Base-by-base conservation (phyloP, 2,329 filamentous ascomycete species). In the Lecanicillium sp. region DNA sequence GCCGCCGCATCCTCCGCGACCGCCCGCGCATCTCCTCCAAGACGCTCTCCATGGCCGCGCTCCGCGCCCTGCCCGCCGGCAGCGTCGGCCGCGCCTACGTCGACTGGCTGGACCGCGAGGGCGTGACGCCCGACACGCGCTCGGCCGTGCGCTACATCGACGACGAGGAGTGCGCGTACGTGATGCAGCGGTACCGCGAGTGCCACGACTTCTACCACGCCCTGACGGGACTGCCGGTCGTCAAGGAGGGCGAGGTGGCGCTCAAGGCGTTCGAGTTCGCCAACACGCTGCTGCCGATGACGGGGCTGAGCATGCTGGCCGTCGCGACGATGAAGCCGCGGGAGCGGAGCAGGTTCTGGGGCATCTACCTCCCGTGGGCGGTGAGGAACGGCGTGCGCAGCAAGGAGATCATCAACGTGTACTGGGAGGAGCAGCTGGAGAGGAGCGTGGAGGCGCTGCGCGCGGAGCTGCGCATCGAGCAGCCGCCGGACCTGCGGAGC, bases 131-230 rank as follows among this genome's bases (percentile, higher is more conserved):
- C 1, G 93, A 98, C 66, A 95, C 91, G 6, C 82, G 93, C 38
- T 74, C 84, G 33, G 65, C 67, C 2, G 93, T 98, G 33, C 81
- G 87, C 44, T 97, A 95, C 70, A 90, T 98, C 53, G 90, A 97
- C 66, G 84, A 97, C 62, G 84, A 86, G 58, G 93, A 98, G 68
- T 95, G 90, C 64, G 93, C 93, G 29, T 98, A 97, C 70, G 93
- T 97, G 15, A 94, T 98, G 87, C 93, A 97, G 72, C 82, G 93
- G 46, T 98, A 98, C 67, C 83, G 93, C 53, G 93, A 98, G 68
- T 95, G 87, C 56, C 93, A 98, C 66, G 93, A 98, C 65, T 96
- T 98, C 68, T 96, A 94, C 70, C 93, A 98, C 66, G 91, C 93
- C 0, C 74, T 98, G 44, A 95, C 90, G 1, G 91, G 91, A 0